Evolutionary conservation across 2,329 filamentous ascomycete species (phyloP).

Genomic region (Onygena corvina): DNA sequence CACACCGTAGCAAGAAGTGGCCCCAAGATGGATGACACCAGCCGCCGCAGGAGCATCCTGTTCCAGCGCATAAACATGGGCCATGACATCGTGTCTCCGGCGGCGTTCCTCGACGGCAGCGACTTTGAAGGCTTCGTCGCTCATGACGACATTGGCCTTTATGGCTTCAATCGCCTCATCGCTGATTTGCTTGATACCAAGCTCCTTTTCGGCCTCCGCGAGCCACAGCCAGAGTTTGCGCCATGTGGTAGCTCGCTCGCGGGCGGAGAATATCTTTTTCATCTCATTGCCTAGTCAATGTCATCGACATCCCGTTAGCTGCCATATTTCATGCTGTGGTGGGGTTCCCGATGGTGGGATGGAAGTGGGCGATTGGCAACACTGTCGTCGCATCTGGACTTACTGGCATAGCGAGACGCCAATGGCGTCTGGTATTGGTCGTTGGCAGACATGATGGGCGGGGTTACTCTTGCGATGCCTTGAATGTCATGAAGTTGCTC

Average conservation of each 20-base stretch:
- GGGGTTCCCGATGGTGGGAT: neutral
- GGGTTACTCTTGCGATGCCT: neutral
- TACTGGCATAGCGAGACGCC: slow-evolving; percentile 59
- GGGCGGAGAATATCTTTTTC: slow-evolving; percentile 66
- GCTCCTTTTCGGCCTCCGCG: slow-evolving; percentile 67
- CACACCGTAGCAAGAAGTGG: slow-evolving; percentile 31
- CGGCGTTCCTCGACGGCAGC: slow-evolving; percentile 65
- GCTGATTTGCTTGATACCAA: slow-evolving; percentile 60
- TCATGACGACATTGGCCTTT: slow-evolving; percentile 58
- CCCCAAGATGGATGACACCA: slow-evolving; percentile 70
- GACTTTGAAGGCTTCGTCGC: slow-evolving; percentile 64
- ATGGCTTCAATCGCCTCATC: slow-evolving; percentile 65
- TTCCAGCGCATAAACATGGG: slow-evolving; percentile 59
- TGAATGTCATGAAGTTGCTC: neutral
- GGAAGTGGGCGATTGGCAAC: neutral
- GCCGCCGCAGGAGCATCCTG: slow-evolving; percentile 61
- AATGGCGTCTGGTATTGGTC: slow-evolving; percentile 57
- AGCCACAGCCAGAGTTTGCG: slow-evolving; percentile 75
- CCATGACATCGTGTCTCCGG: slow-evolving; percentile 53
- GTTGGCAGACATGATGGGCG: slow-evolving; percentile 28
- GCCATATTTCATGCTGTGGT: neutral
- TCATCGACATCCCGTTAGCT: neutral
- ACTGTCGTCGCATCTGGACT: neutral
- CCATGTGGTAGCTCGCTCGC: slow-evolving; percentile 66
- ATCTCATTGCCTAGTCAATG: slow-evolving; percentile 43